Conservation (phyloP, 2,329 filamentous ascomycete genomes). For the Aspergillus sp. region DNA sequence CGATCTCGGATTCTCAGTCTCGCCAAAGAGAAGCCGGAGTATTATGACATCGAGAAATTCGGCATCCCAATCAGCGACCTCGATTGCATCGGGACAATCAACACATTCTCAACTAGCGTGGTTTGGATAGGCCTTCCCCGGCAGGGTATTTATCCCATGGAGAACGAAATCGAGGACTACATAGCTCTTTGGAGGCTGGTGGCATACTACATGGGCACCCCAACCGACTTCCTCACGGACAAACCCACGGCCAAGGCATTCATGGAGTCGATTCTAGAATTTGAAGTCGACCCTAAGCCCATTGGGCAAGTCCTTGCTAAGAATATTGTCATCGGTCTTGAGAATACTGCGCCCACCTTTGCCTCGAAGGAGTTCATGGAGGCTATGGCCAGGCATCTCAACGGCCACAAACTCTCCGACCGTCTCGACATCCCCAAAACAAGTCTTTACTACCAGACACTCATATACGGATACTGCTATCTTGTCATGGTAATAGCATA, state of each 20-base stretch:
- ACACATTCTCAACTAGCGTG: slow-evolving; percentile 66
- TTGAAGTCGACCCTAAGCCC: slow-evolving; percentile 65
- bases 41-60: slow-evolving; percentile 60
- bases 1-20: slow-evolving; percentile 64
- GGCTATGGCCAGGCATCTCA: slow-evolving; percentile 68
- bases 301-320: slow-evolving; percentile 67
- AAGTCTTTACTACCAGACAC: slow-evolving; percentile 56
- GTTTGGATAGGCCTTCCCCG: slow-evolving; percentile 69
- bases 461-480: slow-evolving; percentile 66
- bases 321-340: slow-evolving; percentile 72
- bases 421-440: slow-evolving; percentile 60
- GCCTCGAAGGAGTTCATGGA: slow-evolving; percentile 66
- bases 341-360: slow-evolving; percentile 64
- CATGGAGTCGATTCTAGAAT: slow-evolving; percentile 67
- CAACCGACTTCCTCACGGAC: slow-evolving; percentile 60
- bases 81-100: slow-evolving; percentile 71
- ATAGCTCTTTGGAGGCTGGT: slow-evolving; percentile 75
- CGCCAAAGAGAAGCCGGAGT: slow-evolving; percentile 55
- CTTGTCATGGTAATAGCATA: slow-evolving; percentile 58
- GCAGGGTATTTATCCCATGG: slow-evolving; percentile 66
- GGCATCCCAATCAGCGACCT: slow-evolving; percentile 75
- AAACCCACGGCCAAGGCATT: slow-evolving; percentile 57
- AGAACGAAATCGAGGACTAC: slow-evolving; percentile 67
- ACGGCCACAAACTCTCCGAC: slow-evolving; percentile 63
- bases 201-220: slow-evolving; percentile 69